These are phyloP conservation scores for Apiospora sp. DNA, from an alignment of 2,329 filamentous ascomycete species.

Conservation along the genomic window DNA sequence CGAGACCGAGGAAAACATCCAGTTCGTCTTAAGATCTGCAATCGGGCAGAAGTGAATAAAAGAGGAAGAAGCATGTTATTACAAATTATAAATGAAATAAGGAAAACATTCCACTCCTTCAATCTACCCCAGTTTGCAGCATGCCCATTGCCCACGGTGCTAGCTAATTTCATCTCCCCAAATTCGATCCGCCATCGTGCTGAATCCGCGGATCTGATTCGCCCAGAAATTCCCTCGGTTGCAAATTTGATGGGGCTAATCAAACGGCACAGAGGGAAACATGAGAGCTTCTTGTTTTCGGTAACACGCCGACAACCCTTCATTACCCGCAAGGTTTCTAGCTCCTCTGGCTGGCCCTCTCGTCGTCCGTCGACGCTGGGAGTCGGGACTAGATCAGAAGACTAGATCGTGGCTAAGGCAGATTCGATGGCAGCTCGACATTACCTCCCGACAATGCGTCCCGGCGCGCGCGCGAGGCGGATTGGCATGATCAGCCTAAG, in stretches of 20 bases:
- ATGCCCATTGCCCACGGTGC: slow-evolving; percentile 9
- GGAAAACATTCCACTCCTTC: neutral
- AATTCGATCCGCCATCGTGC: slow-evolving; percentile 21
- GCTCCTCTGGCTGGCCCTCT: neutral
- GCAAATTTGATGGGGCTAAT: slow-evolving; percentile 11
- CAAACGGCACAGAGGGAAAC: slow-evolving; percentile 11
- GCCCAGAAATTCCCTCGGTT: slow-evolving; percentile 16
- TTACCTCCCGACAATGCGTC: slow-evolving; percentile 15
- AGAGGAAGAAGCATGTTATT: no score
- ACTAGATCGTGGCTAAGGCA: slow-evolving; percentile 1
- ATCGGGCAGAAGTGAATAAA: neutral
- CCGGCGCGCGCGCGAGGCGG: slow-evolving; percentile 18
- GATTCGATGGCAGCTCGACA: slow-evolving; percentile 3
- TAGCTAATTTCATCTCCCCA: slow-evolving; percentile 21
- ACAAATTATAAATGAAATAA: neutral
- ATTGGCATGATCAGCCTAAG: neutral
- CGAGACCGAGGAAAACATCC: neutral
- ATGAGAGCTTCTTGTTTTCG: neutral
- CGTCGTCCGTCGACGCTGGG: neutral
- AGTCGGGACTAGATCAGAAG: neutral
- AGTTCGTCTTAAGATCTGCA: neutral
- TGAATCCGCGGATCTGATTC: neutral
- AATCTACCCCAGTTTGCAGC: slow-evolving; percentile 16
- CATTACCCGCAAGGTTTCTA: slow-evolving; percentile 5
- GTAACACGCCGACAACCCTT: slow-evolving; percentile 15